Percentiles rank a stretch among this genome's conserved stretches.
Conservation (phyloP, 2,329 filamentous ascomycete species). For the Tolypocladium ovalisporum region DNA sequence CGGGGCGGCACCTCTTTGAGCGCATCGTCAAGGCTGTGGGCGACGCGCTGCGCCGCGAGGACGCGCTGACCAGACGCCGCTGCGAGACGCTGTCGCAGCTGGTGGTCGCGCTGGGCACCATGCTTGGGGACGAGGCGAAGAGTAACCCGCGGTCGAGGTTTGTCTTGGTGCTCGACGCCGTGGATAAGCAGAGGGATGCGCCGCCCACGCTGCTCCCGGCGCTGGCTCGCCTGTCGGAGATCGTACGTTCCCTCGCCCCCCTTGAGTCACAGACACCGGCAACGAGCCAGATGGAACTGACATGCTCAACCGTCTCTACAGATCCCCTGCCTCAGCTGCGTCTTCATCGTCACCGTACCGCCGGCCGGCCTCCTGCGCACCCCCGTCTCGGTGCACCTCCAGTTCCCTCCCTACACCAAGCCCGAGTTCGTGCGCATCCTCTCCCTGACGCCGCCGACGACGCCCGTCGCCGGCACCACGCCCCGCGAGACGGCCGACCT, state of each 20-base stretch:
- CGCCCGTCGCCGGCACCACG: slow-evolving; percentile 37
- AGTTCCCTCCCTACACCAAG: slow-evolving; percentile 78
- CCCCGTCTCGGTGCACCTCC: slow-evolving; percentile 61
- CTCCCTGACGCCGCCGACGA: slow-evolving; percentile 34
- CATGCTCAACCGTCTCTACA: slow-evolving; percentile 21
- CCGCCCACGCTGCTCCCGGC: slow-evolving; percentile 70
- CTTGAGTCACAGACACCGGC: too few relatives aligned
- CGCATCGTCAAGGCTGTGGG: slow-evolving; percentile 51
- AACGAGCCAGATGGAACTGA: background rate
- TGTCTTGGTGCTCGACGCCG: slow-evolving; percentile 75
- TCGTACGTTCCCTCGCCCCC: slow-evolving; percentile 41
- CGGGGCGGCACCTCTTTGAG: slow-evolving; percentile 67
- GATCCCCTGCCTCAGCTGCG: slow-evolving; percentile 67
- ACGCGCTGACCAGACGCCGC: slow-evolving; percentile 18
- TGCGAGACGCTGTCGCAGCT: slow-evolving; percentile 77
- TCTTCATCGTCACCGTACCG: slow-evolving; percentile 68
- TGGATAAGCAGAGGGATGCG: slow-evolving; percentile 75
- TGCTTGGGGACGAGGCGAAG: slow-evolving; percentile 38
- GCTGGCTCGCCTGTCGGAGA: slow-evolving; percentile 69
- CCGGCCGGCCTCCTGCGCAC: slow-evolving; percentile 59
- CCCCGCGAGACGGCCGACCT: slow-evolving; percentile 51
- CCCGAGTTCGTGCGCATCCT: slow-evolving; percentile 70
- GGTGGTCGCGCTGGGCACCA: slow-evolving; percentile 56
- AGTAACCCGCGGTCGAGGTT: slow-evolving; percentile 44
- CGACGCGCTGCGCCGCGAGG: slow-evolving; percentile 35